These are phyloP conservation scores for Yamadazyma diddensiae DNA, from an alignment of 1,139 yeast species.

Conservation along the genomic window DNA sequence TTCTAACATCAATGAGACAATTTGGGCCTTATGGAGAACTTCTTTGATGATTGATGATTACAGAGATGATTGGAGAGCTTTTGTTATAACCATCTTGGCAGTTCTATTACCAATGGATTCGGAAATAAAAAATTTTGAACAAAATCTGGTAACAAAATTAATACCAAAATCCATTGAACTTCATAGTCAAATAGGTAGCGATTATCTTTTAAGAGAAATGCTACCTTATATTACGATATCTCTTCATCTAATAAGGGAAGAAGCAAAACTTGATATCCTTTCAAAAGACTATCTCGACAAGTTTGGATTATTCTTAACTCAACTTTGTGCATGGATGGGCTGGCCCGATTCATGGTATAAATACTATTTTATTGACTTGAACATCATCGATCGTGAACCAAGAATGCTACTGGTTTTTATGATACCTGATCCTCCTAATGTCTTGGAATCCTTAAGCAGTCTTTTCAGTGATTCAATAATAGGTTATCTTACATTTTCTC, in stretches of 20 bases:
- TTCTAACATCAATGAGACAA: conserved; percentile 51
- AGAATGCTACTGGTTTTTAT: conserved; percentile 43
- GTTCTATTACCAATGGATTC: conserved; percentile 42
- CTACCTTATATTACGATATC: conserved; percentile 66
- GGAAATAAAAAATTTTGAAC: conserved; percentile 10
- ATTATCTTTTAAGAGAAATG: conserved; percentile 44
- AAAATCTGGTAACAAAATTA: conserved; percentile 38
- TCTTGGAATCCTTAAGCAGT: conserved; percentile 52
- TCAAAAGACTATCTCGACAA: conserved; percentile 30
- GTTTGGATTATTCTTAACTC: conserved; percentile 57
- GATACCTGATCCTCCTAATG: conserved; percentile 51
- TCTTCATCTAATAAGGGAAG: conserved; percentile 77
- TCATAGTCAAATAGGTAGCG: conserved; percentile 23
- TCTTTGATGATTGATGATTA: conserved; percentile 43
- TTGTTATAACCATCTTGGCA: conserved; percentile 50
- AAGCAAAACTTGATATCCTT: conserved; percentile 56
- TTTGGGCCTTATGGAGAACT: conserved; percentile 66
- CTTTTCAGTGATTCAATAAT: conserved; percentile 43
- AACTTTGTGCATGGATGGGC: conserved; percentile 63
- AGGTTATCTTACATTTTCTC: conserved; percentile 66
- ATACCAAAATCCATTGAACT: conserved; percentile 38
- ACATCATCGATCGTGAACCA: conserved; percentile 21
- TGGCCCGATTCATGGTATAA: conserved; percentile 71
- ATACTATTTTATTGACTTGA: conserved; percentile 45
- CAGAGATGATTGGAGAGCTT: conserved; percentile 63